Evolutionary conservation across 805 yeast species (phyloP).

Genomic region (Candida mattraensis): DNA sequence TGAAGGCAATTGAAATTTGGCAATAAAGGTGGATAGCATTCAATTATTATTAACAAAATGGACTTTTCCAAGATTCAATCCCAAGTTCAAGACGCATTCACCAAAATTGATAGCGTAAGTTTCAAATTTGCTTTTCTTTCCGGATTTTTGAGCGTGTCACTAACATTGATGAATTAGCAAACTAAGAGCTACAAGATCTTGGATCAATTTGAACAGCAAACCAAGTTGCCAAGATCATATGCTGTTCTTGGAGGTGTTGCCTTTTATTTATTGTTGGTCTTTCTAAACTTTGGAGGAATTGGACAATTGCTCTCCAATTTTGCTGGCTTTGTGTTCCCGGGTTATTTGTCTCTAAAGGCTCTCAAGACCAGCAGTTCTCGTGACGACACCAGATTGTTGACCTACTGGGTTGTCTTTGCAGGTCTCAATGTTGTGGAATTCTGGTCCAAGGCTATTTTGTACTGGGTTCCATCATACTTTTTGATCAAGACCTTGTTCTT

Average conservation of each 20-base stretch:
- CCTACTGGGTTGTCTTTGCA: conserved; percentile 99
- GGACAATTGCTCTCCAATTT: conserved; percentile 93
- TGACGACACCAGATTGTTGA: conserved; percentile 86
- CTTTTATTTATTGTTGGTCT: conserved; percentile 72
- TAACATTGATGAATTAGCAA: conserved; percentile 19
- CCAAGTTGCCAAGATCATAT: conserved; percentile 78
- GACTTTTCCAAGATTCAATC: conserved; percentile 30
- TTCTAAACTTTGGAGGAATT: conserved; percentile 89
- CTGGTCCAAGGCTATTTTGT: conserved; percentile 90
- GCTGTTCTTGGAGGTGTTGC: conserved; percentile 65
- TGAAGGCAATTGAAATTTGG: too few relatives aligned
- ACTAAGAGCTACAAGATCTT: conserved; percentile 30
- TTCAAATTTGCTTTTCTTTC: background rate
- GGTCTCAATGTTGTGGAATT: conserved; percentile 88
- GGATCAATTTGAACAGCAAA: conserved; percentile 42
- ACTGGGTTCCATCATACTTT: conserved; percentile 97
- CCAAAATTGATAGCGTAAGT: conserved; percentile 29
- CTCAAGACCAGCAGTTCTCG: conserved; percentile 63
- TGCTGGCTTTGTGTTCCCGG: conserved; percentile 89
- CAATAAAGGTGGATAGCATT: too few relatives aligned
- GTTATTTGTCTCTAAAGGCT: conserved; percentile 83
- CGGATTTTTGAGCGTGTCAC: too few relatives aligned
- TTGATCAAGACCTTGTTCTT: conserved; percentile 86
- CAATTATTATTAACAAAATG: conserved; percentile 16
- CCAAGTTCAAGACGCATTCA: conserved; percentile 28